phyloP scores from a whole-genome alignment of 1,284 basidiomycete species.

The Tetrapyrgos nigripes region DNA sequence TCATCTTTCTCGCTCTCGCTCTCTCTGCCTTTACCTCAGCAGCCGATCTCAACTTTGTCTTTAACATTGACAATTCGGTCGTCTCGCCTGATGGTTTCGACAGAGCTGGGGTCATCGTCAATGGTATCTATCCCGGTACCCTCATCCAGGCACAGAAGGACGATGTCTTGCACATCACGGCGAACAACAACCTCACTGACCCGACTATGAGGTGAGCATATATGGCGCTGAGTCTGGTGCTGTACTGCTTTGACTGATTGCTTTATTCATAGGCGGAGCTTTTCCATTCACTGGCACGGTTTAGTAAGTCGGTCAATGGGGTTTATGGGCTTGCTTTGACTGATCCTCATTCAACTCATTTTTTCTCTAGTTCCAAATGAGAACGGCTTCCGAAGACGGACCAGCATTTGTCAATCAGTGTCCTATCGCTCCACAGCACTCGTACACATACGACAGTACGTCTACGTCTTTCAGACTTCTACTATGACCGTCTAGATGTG shows the following conservation, averaged over 20 bases:
- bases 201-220: conserved; percentile 16
- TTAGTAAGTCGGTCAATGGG: conserved; percentile 26
- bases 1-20: conserved; percentile 1
- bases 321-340: background rate
- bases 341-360: background rate
- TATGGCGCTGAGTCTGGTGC: conserved; percentile 7
- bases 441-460: conserved; percentile 17
- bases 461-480: background rate
- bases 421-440: conserved; percentile 11
- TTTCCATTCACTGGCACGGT: conserved; percentile 23
- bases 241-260: conserved; percentile 21
- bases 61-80: conserved; percentile 2
- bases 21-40: background rate
- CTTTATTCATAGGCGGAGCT: conserved; percentile 14
- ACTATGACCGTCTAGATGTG: background rate
- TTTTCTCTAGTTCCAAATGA: conserved; percentile 21
- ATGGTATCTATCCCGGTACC: conserved; percentile 2
- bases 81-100: conserved; percentile 10
- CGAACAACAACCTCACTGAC: conserved; percentile 13
- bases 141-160: conserved; percentile 23
- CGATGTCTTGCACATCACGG: conserved; percentile 17
- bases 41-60: background rate
- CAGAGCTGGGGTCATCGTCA: background rate
- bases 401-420: conserved; percentile 18
- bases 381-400: conserved; percentile 19